Percentiles rank a stretch among this genome's conserved stretches.
Conservation (phyloP, 2,329 filamentous ascomycete genomes). For the Colletotrichum sp. region DNA sequence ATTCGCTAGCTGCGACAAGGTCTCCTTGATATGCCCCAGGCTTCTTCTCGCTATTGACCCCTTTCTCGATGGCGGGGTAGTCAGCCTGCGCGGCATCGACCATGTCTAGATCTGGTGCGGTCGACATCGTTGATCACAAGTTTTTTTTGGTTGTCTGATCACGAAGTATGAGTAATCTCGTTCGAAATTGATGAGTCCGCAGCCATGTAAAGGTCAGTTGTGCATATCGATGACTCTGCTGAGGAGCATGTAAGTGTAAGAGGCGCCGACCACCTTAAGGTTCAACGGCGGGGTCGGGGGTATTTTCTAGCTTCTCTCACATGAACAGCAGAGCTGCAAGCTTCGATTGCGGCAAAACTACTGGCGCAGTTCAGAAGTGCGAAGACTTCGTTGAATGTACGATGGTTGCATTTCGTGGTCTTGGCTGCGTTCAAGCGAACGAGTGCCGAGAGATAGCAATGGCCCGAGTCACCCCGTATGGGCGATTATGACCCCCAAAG, state of each 20-base stretch:
- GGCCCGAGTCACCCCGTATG: no score
- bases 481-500: neutral
- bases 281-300: neutral
- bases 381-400: neutral
- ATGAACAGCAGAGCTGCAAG: neutral
- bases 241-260: neutral
- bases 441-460: neutral
- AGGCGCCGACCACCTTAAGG: neutral
- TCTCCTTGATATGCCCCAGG: neutral
- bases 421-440: neutral
- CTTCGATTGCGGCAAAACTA: neutral
- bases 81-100: slow-evolving; percentile 9
- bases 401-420: neutral
- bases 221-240: neutral
- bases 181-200: neutral
- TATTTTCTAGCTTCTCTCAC: neutral
- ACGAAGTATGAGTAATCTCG: neutral
- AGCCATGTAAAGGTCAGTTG: neutral
- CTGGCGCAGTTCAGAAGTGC: neutral
- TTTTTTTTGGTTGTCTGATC: neutral
- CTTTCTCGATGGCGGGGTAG: slow-evolving; percentile 14
- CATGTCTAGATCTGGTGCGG: slow-evolving; percentile 10
- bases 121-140: neutral
- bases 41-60: neutral
- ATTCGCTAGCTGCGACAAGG: neutral